Evolutionary conservation across 345 rosid genomes (phyloP), one percentile per base, ranked within the genome.

Genomic region (Hirschfeldia incana): DNA sequence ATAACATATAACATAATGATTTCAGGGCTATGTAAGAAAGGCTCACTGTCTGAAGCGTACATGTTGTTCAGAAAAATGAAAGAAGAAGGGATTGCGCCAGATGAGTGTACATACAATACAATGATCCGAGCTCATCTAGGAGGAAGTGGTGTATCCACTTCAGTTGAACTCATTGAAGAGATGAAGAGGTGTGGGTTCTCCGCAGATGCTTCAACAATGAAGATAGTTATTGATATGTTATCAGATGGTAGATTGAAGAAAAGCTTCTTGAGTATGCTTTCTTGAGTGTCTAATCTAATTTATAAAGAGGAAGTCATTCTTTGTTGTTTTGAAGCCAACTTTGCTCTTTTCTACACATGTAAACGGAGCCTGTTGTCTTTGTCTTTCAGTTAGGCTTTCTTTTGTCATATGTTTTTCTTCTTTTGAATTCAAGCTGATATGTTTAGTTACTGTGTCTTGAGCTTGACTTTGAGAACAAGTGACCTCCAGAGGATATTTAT

Each of bases 201-300:
- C 5, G 34, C 70, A 67, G 70, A 67, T 67, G 70, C 8, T 51
- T 53, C 57, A n/a, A 65, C 69, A 7, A 36, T 65, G 11, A 65
- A 65, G 49, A 65, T 65, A 29, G 69, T 65, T 16, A 16, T 27
- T 12, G 65, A 36, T 36, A 65, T 34, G 69, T 0, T 65, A 34
- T 65, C 49, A 2, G 2, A 3, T 34, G 69, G 69, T 34, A 4
- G 8, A 36, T 65, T 65, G 49, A 28, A 36, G n/a, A 17, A 34
- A 65, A 36, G 8, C 29, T 36, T 65, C 17, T 1, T 65, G 5
- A 4, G 39, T 65, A 65, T 65, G 49, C 49, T 63, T 32, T 32
- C 66, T 42, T 42, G 49, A 42, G 13, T 37, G 66, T 8, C n/a
- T 37, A 3, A 16, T 51, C 13, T 11, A 11, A 67, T 67, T 16